Evolutionary conservation across 2,329 filamentous ascomycete species (phyloP).

Genomic region (Gaeumannomyces sp.): DNA sequence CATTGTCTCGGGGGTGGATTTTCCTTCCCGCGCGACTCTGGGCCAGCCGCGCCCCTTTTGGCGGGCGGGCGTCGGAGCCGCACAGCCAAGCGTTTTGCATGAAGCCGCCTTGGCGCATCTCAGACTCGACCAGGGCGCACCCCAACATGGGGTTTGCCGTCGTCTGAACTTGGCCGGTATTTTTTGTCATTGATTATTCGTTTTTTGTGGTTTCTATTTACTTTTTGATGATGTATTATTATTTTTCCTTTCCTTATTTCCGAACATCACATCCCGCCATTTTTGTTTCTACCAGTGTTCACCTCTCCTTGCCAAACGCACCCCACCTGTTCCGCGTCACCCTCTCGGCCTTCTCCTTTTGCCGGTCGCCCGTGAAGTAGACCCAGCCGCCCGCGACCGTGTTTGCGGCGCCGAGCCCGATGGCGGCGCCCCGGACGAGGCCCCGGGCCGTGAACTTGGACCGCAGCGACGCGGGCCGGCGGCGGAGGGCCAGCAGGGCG

Average conservation of each 20-base stretch:
- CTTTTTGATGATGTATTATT: too few species aligned
- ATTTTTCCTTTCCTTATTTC: not conserved
- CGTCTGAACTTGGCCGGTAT: not conserved
- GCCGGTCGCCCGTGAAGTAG: slow-evolving; percentile 45
- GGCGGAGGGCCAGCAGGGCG: slow-evolving; percentile 46
- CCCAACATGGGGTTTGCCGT: not conserved
- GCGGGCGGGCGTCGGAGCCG: not conserved
- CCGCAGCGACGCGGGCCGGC: slow-evolving; percentile 26
- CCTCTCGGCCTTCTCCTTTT: slow-evolving; percentile 42
- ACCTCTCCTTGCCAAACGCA: slow-evolving; percentile 12
- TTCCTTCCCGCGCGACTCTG: not conserved
- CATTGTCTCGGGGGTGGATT: not conserved
- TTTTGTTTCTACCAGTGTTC: too few species aligned
- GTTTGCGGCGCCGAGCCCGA: slow-evolving; percentile 45
- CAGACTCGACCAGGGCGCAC: not conserved
- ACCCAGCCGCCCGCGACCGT: slow-evolving; percentile 43
- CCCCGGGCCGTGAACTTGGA: slow-evolving; percentile 42
- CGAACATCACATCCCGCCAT: not conserved
- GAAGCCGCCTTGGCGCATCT: not conserved
- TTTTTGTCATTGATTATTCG: not conserved
- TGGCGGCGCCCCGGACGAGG: slow-evolving; percentile 41
- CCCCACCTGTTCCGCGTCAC: slow-evolving; percentile 46
- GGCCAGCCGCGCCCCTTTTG: not conserved
- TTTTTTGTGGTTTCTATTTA: not conserved
- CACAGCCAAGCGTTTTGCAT: not conserved